These are phyloP conservation scores for Mycena capillaripes DNA, from an alignment of 768 basidiomycete species.

Conservation along the genomic window DNA sequence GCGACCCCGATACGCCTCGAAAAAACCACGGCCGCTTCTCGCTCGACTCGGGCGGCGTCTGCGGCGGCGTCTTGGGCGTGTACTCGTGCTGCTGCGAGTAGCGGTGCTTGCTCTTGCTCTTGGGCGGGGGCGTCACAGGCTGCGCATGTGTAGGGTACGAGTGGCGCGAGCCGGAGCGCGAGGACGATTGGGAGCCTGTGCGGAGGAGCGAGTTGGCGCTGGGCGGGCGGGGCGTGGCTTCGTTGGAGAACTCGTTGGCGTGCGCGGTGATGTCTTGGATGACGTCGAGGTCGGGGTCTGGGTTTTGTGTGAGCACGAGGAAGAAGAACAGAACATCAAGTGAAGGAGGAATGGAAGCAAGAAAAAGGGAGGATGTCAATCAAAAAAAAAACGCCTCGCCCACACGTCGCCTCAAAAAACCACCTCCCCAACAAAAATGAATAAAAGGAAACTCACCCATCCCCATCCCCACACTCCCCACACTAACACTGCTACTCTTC, in stretches of 20 bases:
- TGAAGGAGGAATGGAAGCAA: not conserved
- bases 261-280: constrained; percentile 27
- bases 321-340: not conserved
- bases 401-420: not conserved
- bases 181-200: constrained; percentile 30
- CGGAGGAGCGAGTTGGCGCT: constrained; percentile 22
- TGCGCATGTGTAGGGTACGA: constrained; percentile 22
- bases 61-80: constrained; percentile 27
- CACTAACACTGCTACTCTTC: constrained; percentile 36
- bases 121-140: constrained; percentile 24
- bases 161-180: constrained; percentile 33
- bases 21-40: constrained; percentile 59
- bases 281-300: constrained; percentile 32
- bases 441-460: constrained; percentile 22
- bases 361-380: not conserved
- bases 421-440: not conserved
- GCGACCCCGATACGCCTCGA: constrained; percentile 58
- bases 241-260: constrained; percentile 9
- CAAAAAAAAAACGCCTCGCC: not conserved
- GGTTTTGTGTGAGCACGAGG: not conserved
- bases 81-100: constrained; percentile 22
- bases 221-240: constrained; percentile 32
- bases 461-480: constrained; percentile 27
- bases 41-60: constrained; percentile 6
- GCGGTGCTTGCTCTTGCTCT: not conserved